Evolutionary conservation across 345 rosid genomes (phyloP), one percentile per base, ranked within the genome.

Genomic region (Camelina sativa): DNA sequence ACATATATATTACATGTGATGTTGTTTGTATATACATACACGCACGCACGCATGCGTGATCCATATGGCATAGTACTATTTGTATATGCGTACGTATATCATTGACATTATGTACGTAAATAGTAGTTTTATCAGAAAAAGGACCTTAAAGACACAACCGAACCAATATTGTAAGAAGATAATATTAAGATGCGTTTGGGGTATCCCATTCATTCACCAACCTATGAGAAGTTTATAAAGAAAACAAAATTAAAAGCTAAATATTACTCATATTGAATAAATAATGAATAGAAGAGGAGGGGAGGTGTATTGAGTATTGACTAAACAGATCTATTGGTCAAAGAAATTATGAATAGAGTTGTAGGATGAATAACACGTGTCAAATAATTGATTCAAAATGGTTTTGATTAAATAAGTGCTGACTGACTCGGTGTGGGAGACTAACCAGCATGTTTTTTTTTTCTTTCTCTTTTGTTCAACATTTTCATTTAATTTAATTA

Each of bases 401-500:
- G 50, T 15, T 37, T 28, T 65, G 2, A 34, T 34, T 34, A 34
- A 34, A 34, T 8, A 16, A 28, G 51, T 48, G 65, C 67, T 68
- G 77, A 73, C 51, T 62, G 77, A 73, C 51, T 62, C 46, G 75
- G 77, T 87, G 91, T 77, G 83, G 89, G 89, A 80, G 76, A 82
- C 86, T 82, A 77, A 75, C 85, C 91, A 86, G 89, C 95, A 88
- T 81, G 79, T 55, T 55, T 81, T 75, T 34, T 8, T 34, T 34
- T 34, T 34, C 8, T 6, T 7, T 77, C 57, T 52, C 78, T 74
- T 80, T 23, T 60, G 53, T 51, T 28, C 30, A 20, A 17, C 4
- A 9, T 40, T 15, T 46, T 46, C 4, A 41, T 16, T 48, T 48
- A 7, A 11, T 30, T 52, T 53, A 43, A 68, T 68, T 62, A 61